A percentile compares a stretch with the other conserved stretches of the same genome.
Conservation (phyloP, 129 eudicot species). For the Gnaphalium uliginosum region DNA sequence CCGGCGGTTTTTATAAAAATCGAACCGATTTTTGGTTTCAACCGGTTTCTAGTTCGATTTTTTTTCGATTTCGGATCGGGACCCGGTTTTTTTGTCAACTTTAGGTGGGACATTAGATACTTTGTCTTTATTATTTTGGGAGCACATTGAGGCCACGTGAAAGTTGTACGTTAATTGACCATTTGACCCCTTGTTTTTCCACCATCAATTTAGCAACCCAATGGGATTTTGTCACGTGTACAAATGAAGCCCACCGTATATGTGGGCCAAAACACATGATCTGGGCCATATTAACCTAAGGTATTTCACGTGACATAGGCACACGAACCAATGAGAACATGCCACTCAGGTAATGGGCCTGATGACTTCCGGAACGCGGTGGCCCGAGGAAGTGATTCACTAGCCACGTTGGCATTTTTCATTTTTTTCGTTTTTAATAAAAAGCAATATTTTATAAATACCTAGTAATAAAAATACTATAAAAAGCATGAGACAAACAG, state of each 20-base stretch:
- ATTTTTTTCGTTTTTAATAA: too few species aligned
- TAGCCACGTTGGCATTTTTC: background rate
- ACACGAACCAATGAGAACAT: slow-evolving; percentile 12
- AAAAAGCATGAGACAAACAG: too few species aligned
- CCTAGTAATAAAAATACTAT: too few species aligned
- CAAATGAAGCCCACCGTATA: background rate
- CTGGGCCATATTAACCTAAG: background rate
- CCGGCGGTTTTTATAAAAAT: too few species aligned
- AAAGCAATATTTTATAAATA: too few species aligned
- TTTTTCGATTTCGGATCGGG: too few species aligned
- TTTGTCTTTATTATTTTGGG: slow-evolving; percentile 33
- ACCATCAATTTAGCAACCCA: slow-evolving; percentile 12
- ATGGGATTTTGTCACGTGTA: slow-evolving; percentile 11
- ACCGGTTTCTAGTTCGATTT: too few species aligned
- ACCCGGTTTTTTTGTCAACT: too few species aligned
- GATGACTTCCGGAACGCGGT: slow-evolving; percentile 12
- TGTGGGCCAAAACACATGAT: slow-evolving; percentile 26
- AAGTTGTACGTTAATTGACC: slow-evolving; percentile 22
- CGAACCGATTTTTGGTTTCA: too few species aligned
- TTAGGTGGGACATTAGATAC: background rate
- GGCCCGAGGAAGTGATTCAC: slow-evolving; percentile 17
- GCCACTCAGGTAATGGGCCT: slow-evolving; percentile 9
- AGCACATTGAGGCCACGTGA: slow-evolving; percentile 47
- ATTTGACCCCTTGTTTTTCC: slow-evolving; percentile 12
- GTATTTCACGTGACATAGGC: slow-evolving; percentile 28